These are phyloP conservation scores for Xylaria sp. DNA, from an alignment of 2,329 filamentous ascomycete species.

Conservation along the genomic window DNA sequence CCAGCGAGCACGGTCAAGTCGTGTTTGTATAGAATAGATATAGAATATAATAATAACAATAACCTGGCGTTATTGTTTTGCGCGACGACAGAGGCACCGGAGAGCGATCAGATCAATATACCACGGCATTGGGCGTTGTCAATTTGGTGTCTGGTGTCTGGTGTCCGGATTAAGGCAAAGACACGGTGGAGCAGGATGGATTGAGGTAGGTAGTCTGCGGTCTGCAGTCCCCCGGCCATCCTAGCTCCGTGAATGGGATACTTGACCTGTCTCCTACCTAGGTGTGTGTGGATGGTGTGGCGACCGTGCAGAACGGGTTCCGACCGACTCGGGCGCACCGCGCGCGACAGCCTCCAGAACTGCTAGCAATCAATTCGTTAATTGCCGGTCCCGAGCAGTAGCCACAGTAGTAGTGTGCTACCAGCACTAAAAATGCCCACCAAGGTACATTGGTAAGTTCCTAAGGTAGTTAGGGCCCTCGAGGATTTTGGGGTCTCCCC, in stretches of 20 bases:
- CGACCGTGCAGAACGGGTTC: conserved; percentile 10
- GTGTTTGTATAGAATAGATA: not conserved
- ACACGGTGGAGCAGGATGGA: conserved; percentile 27
- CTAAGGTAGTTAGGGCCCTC: not conserved
- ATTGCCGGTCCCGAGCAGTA: conserved; percentile 1
- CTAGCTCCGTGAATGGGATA: not conserved
- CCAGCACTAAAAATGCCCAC: not conserved
- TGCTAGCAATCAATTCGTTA: not conserved
- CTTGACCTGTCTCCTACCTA: not conserved
- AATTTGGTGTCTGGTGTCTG: conserved; percentile 30
- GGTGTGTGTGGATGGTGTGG: not conserved
- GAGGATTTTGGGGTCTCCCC: conserved; percentile 6
- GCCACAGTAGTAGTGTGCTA: not conserved
- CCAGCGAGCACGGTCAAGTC: not conserved
- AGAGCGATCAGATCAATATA: conserved; percentile 31
- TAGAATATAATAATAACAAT: not conserved
- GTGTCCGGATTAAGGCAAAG: conserved; percentile 22
- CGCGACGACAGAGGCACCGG: conserved; percentile 29
- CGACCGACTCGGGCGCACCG: not conserved
- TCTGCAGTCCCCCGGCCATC: conserved; percentile 5
- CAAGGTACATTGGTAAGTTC: not conserved
- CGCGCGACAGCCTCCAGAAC: conserved; percentile 2
- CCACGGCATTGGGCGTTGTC: conserved; percentile 31
- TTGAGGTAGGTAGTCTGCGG: conserved; percentile 22
- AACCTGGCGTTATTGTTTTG: conserved; percentile 10